Base-by-base conservation (phyloP, 2,329 filamentous ascomycete species). In the Pyrenophora teres region DNA sequence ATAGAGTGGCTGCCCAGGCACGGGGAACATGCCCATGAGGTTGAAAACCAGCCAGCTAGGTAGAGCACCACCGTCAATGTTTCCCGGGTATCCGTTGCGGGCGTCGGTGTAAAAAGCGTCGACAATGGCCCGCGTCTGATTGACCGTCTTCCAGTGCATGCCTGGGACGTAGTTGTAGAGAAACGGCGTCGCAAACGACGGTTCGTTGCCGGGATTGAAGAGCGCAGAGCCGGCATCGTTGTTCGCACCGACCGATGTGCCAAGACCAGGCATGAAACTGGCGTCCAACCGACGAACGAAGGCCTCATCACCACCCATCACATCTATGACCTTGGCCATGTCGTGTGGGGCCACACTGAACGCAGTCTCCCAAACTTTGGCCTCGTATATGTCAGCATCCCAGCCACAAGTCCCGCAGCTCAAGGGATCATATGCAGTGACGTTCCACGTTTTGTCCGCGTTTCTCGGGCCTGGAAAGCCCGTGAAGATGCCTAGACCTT, bases 381-480 rank as follows among this genome's bases (percentile, higher is more conserved):
- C 85, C 69, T 90, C 87, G 58, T 87, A 90, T 0, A 87, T 89
- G 49, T 64, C 32, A 55, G 49, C n/a, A 37, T 60, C 46, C 63
- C 64, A 46, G 55, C 50, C n/a, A 37, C 56, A 53, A 48, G 41
- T 16, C 21, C 54, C 61, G 27, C 55, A 60, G 19, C 56, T 59
- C 3, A 67, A 50, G 1, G 87, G 87, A 58, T 90, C 80, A 63
- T 89, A 86, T 44, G 75, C 83, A 9, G 79, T 84, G 81, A 83
- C 88, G 13, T 46, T 50, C 40, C 48, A 50, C 0, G 83, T 88
- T 2, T 50, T 77, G 59, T 90, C 89, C 2, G 83, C 68, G 50
- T 81, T 86, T 16, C 81, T 82, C 0, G 86, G 86, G 66, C 88
- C 84, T 47, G 89, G 81, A 64, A 89, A 90, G 0, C 87, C 87